Evolutionary conservation across 805 yeast genomes (phyloP), one percentile per base, ranked within the genome.

Genomic region (Saturnispora serradocipensis): DNA sequence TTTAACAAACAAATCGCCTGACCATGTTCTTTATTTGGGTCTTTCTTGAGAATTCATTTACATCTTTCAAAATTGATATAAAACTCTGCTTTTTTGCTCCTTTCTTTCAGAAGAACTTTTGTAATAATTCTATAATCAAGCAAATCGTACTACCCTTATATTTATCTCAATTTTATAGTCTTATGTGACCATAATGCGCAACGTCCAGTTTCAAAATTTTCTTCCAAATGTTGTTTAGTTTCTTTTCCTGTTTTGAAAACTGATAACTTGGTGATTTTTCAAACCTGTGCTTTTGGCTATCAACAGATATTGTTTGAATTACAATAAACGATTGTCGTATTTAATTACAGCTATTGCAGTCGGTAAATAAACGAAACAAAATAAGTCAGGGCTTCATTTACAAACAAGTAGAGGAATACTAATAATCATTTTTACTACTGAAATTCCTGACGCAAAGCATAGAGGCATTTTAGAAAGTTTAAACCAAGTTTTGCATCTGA

Each of bases 171-270:
- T 18, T 18, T 16, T 38, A 20, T 18, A 38, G 22, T 18, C 42
- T 38, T 38, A 38, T 38, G 9, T 18, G 42, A 18, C 42, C 25
- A 16, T 10, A 1, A 38, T 43, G 46, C 46, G 46, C 46, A 43
- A 25, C 49, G 43, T 46, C 49, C 49, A 46, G 20, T 46, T 46
- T 36, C 13, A 18, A 39, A 24, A 24, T 38, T 38, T 46, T 46
- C 38, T 46, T 28, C 35, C 30, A 22, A n/a, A 16, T 16, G 24
- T 36, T 38, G 43, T 30, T 39, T 46, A 18, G 43, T 46, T 46
- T 46, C 49, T 46, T 46, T 46, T 39, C 43, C 28, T 38, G 34
- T 46, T 46, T 38, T 38, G 25, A 38, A 39, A 46, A 28, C n/a
- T 46, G 24, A 8, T 27, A 38, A 18, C 24, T 11, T 38, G 16